Evolutionary conservation across 1,284 basidiomycete species (phyloP).

Genomic region (Somion occarium): DNA sequence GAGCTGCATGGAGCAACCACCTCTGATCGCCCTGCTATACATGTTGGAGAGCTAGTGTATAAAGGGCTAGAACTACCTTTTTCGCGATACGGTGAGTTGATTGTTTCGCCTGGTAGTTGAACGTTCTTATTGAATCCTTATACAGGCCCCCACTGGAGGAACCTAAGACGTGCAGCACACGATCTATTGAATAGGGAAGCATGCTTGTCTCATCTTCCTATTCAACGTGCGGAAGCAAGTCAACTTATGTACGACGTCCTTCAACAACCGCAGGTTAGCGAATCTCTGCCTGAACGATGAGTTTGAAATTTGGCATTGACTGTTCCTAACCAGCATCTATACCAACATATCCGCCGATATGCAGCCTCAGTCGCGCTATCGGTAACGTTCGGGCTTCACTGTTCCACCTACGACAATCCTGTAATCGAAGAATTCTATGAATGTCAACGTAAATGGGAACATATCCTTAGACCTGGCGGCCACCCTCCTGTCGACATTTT

Average conservation of each 20-base stretch:
- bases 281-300: background rate
- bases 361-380: conserved; percentile 25
- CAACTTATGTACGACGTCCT: background rate
- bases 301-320: background rate
- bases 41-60: conserved; percentile 20
- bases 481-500: conserved; percentile 31
- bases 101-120: background rate
- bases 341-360: conserved; percentile 20
- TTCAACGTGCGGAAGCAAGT: background rate
- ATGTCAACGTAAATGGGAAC: conserved; percentile 22
- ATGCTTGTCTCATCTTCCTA: background rate
- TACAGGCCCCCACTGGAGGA: background rate
- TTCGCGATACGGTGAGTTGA: background rate
- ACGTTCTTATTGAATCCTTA: background rate
- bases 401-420: conserved; percentile 20
- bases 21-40: conserved; percentile 18
- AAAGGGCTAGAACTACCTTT: conserved; percentile 15
- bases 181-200: background rate
- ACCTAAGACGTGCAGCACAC: background rate
- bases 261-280: background rate
- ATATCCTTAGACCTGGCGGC: conserved; percentile 25
- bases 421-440: background rate
- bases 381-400: conserved; percentile 26
- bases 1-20: conserved; percentile 21
- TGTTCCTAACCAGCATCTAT: background rate